A percentile compares a stretch with the other conserved stretches of the same genome.
Conservation (phyloP, 176 grass and related monocot genomes). For the Dendrocalamus sinicus region DNA sequence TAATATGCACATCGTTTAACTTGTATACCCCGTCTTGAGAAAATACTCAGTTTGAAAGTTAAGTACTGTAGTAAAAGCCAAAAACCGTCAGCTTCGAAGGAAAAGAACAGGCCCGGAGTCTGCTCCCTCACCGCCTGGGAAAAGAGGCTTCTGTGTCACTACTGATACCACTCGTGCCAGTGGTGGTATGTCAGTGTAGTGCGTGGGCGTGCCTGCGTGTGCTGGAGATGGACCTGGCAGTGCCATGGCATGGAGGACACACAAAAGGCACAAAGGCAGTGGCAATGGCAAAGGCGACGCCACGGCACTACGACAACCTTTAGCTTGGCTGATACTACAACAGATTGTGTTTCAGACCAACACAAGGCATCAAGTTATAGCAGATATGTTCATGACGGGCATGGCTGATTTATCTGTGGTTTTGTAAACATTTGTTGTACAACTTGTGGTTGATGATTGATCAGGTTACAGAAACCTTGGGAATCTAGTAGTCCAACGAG, state of each 20-base stretch:
- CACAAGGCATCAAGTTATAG: slow-evolving; percentile 4
- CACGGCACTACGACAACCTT: slow-evolving; percentile 22
- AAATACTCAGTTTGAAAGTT: too few species aligned
- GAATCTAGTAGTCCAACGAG: slow-evolving; percentile 17
- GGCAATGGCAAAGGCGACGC: background rate
- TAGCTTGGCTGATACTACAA: background rate
- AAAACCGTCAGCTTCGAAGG: too few species aligned
- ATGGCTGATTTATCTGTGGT: background rate
- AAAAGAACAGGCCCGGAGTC: too few species aligned
- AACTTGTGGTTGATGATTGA: slow-evolving; percentile 9
- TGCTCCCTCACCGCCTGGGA: slow-evolving; percentile 37
- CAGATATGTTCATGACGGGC: background rate
- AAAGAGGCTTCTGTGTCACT: slow-evolving; percentile 29
- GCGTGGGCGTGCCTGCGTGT: slow-evolving; percentile 51
- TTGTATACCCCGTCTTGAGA: too few species aligned
- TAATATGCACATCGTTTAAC: too few species aligned
- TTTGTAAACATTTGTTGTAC: background rate
- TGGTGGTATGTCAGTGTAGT: slow-evolving; percentile 44
- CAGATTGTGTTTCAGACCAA: background rate
- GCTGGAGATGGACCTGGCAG: slow-evolving; percentile 38
- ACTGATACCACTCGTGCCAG: slow-evolving; percentile 23
- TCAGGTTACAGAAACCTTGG: slow-evolving; percentile 26
- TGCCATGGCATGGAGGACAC: background rate
- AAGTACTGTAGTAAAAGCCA: too few species aligned
- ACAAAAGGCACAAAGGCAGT: background rate